Base-by-base conservation (phyloP, 306 rosid species). In the Prunus dulcis region DNA sequence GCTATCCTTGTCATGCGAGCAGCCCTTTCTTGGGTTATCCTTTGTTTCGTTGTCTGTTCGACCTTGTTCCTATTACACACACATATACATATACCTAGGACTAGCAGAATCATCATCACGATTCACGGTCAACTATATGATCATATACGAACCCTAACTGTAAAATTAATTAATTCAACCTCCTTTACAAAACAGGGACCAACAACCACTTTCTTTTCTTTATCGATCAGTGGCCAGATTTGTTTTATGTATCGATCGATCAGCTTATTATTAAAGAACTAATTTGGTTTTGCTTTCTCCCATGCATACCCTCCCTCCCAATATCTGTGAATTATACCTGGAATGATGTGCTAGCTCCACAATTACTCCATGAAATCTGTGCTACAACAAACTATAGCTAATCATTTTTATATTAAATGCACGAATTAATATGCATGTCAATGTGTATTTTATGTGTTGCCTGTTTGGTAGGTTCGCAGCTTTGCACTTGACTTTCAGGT, bases 1-100 rank as follows among this genome's bases (percentile, higher is more conserved):
- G 80, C 80, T 50, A 55, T 55, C 51, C 68, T 74, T 82, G 74
- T 69, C 86, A 55, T 53, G 77, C 53, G 69, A 74, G 73, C 69
- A 47, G 82, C 62, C 76, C 62, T 78, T 71, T 78, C 80, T 71
- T 69, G 2, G 23, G 23, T 71, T 60, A 55, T 60, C 81, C 81
- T 76, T 76, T 57, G 69, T 52, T 79, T 83, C 86, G 81, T 83
- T 83, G 86, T 83, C 86, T 83, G 86, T 79, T 85, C 88, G 86
- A 82, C 86, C 88, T 77, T 85, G 84, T 79, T 12, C 22, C 43
- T 38, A 1, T 7, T 38, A 38, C 41, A 34, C 41, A 34, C 4
- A 30, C 7, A 34, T 1, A 34, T 6, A 34, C 41, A 34, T 34
- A 34, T 1, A 34, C 41, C 8, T 34, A 34, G 41, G 41, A 5